Percentiles rank a stretch among this genome's conserved stretches.
Evolutionary conservation across 2,329 filamentous ascomycete species (phyloP).

Genomic region (Alternaria gaisen): DNA sequence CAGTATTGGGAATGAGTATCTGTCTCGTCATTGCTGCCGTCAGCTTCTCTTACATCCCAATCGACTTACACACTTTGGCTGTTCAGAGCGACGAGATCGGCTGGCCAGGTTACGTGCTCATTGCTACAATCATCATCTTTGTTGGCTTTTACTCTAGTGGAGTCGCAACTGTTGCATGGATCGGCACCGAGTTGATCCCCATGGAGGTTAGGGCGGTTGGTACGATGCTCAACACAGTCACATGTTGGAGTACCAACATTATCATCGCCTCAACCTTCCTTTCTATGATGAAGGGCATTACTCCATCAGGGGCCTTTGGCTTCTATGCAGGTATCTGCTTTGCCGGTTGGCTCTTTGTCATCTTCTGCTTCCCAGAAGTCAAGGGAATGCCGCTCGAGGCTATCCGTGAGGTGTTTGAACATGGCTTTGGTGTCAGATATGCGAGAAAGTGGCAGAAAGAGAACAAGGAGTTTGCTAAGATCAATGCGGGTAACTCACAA

Average conservation of each 20-base stretch:
- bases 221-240: conserved; percentile 48
- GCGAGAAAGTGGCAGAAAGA: conserved; percentile 49
- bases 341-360: conserved; percentile 47
- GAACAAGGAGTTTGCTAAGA: conserved; percentile 46
- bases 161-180: neutral
- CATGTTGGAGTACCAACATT: conserved; percentile 47
- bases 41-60: conserved; percentile 72
- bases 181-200: conserved; percentile 49
- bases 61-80: conserved; percentile 52
- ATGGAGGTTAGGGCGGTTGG: conserved; percentile 51
- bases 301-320: conserved; percentile 49
- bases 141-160: conserved; percentile 44
- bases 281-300: conserved; percentile 52
- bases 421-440: conserved; percentile 49
- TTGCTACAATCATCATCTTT: conserved; percentile 50
- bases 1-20: conserved; percentile 71
- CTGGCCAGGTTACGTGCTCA: conserved; percentile 47
- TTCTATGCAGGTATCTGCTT: conserved; percentile 52
- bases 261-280: conserved; percentile 52
- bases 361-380: conserved; percentile 51
- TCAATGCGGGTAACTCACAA: conserved; percentile 31
- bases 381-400: conserved; percentile 49
- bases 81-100: conserved; percentile 42
- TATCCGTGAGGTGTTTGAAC: conserved; percentile 47
- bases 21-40: conserved; percentile 76